Conservation (phyloP, 192 early-diverging fungal species). For the Lunasporangiospora selenospora region DNA sequence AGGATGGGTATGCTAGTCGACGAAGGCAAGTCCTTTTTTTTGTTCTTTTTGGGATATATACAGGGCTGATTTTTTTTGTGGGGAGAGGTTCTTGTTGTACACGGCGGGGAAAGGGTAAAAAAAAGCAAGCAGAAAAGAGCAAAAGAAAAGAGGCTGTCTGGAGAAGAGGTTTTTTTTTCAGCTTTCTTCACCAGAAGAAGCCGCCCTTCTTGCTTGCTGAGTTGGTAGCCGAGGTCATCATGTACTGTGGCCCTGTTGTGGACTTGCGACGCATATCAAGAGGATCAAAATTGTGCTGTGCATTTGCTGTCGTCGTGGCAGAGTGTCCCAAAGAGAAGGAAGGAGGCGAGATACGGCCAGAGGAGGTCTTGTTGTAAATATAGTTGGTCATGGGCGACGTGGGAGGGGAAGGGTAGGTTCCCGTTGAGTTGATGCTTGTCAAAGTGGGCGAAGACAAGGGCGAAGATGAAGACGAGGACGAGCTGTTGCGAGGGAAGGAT, state of each 20-base stretch:
- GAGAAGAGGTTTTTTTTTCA: too few relatives aligned
- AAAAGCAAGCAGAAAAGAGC: neutral
- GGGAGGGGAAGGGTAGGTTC: conserved; percentile 31
- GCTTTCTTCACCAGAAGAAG: conserved; percentile 39
- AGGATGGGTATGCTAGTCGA: neutral
- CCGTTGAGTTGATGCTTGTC: conserved; percentile 13
- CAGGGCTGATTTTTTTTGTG: conserved; percentile 8
- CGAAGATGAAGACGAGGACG: conserved; percentile 6
- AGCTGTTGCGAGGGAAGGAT: conserved; percentile 32
- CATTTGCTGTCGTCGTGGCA: conserved; percentile 6
- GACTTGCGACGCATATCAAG: conserved; percentile 33
- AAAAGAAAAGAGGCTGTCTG: neutral
- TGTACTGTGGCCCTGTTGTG: conserved; percentile 38
- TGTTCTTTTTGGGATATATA: conserved; percentile 1
- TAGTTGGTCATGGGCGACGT: conserved; percentile 45
- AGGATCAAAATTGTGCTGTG: neutral
- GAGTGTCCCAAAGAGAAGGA: conserved; percentile 36
- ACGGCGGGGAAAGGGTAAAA: neutral
- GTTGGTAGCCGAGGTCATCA: conserved; percentile 20
- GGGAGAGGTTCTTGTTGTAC: neutral
- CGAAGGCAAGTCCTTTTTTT: neutral
- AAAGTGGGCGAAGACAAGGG: conserved; percentile 38
- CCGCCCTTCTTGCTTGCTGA: conserved; percentile 22
- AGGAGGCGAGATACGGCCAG: conserved; percentile 44
- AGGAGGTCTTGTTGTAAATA: conserved; percentile 37